Evolutionary conservation across 2,329 filamentous ascomycete genomes (phyloP).

Genomic region (Ophiostoma sp.): DNA sequence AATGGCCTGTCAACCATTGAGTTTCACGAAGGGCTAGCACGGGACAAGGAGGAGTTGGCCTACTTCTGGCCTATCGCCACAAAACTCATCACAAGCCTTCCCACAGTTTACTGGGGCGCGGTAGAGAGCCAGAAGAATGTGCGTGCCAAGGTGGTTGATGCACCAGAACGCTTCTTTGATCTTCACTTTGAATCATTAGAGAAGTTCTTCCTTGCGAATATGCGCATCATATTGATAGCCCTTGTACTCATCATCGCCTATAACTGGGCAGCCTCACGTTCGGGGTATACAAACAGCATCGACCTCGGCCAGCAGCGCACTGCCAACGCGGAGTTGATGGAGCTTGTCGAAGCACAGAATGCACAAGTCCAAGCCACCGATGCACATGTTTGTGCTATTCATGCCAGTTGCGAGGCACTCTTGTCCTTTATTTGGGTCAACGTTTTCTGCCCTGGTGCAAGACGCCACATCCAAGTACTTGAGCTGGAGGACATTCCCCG

Average conservation of each 20-base stretch:
- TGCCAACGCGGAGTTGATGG: slow-evolving; percentile 9
- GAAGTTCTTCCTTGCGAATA: neutral
- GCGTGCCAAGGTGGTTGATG: neutral
- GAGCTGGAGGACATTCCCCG: slow-evolving; percentile 7
- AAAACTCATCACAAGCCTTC: neutral
- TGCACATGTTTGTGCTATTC: slow-evolving; percentile 5
- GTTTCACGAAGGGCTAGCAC: neutral
- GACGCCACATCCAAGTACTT: neutral
- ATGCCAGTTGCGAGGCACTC: slow-evolving; percentile 2
- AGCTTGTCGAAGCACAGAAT: slow-evolving; percentile 8
- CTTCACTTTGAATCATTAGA: neutral
- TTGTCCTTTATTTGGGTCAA: slow-evolving; percentile 15
- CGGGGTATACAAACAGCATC: neutral
- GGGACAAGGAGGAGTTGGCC: slow-evolving; percentile 13
- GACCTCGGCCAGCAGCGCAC: neutral
- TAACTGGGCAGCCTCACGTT: neutral
- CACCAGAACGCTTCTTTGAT: neutral
- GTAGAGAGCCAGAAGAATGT: neutral
- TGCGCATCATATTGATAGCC: neutral
- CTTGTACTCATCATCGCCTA: neutral
- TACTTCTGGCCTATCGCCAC: neutral
- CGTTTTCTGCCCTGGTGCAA: slow-evolving; percentile 17
- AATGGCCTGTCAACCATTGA: slow-evolving; percentile 9
- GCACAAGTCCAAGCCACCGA: neutral
- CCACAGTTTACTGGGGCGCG: neutral